Evolutionary conservation across 2,329 filamentous ascomycete species (phyloP).

Genomic region (Epichloe coenophiala): DNA sequence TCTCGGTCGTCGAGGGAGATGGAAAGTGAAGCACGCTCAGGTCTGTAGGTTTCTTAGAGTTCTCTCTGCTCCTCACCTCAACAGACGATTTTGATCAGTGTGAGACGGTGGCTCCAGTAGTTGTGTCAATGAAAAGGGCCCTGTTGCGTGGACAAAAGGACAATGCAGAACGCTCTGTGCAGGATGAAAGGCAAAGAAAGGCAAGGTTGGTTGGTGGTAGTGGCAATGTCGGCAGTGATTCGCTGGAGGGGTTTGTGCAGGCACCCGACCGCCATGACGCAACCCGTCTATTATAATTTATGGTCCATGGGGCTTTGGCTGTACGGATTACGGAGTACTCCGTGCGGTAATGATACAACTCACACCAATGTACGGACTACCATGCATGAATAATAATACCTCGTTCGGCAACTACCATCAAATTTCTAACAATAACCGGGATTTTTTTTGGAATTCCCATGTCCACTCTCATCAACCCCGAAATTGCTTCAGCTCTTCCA

Average conservation of each 20-base stretch:
- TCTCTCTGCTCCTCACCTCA: background rate
- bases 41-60: background rate
- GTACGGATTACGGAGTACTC: too few species aligned
- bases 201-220: too few species aligned
- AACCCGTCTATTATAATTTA: constrained; percentile 6
- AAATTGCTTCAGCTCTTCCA: constrained; percentile 15
- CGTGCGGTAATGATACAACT: too few species aligned
- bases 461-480: background rate
- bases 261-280: constrained; percentile 21
- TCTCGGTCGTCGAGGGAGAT: background rate
- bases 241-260: constrained; percentile 7
- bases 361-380: too few species aligned
- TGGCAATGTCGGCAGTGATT: background rate
- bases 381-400: too few species aligned
- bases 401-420: background rate
- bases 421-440: background rate
- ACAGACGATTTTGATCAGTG: background rate
- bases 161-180: background rate
- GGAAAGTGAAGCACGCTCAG: background rate
- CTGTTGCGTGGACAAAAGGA: background rate
- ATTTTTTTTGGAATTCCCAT: background rate
- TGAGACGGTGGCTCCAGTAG: background rate
- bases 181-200: background rate
- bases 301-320: too few species aligned
- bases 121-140: background rate